phyloP scores from a whole-genome alignment of 2,329 filamentous ascomycete species.

The Colletotrichum zoysiae region DNA sequence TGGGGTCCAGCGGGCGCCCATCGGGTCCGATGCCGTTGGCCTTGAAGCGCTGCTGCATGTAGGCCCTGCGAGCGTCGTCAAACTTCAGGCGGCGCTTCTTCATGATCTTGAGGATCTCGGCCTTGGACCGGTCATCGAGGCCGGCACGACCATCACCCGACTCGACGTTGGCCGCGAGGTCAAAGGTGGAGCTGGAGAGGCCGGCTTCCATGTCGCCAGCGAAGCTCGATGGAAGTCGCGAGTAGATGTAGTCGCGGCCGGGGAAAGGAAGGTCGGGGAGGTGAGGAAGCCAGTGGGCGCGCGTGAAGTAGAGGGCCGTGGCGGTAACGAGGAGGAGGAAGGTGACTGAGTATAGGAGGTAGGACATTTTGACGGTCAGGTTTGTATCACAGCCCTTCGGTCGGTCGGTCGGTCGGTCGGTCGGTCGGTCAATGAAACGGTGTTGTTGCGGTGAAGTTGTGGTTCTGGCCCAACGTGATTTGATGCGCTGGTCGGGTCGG shows the following conservation, averaged over 20 bases:
- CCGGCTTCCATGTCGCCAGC: constrained; percentile 88
- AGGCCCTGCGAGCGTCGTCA: constrained; percentile 89
- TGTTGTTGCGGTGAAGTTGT: background rate
- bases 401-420: background rate
- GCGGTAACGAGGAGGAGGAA: constrained; percentile 78
- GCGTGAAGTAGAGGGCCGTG: constrained; percentile 85
- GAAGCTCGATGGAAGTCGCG: constrained; percentile 82
- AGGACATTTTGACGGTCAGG: constrained; percentile 72
- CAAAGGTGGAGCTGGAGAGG: constrained; percentile 85
- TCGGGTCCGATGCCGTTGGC: constrained; percentile 91
- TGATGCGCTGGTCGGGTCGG: background rate
- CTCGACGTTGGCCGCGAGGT: constrained; percentile 83
- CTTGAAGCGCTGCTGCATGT: constrained; percentile 87
- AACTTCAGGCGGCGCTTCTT: constrained; percentile 85
- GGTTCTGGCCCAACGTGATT: background rate
- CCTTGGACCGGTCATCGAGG: constrained; percentile 83
- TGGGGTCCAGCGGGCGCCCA: constrained; percentile 88
- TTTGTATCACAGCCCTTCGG: background rate
- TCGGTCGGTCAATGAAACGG: constrained; percentile 5
- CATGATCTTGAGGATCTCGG: constrained; percentile 91
- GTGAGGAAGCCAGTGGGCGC: constrained; percentile 79
- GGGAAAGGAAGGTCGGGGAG: constrained; percentile 71
- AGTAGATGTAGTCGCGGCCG: constrained; percentile 76
- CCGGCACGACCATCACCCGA: constrained; percentile 83
- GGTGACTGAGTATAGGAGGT: constrained; percentile 82